Evolutionary conservation across 495 filamentous ascomycete genomes (phyloP).

Genomic region (Aspergillus egyptiacus): DNA sequence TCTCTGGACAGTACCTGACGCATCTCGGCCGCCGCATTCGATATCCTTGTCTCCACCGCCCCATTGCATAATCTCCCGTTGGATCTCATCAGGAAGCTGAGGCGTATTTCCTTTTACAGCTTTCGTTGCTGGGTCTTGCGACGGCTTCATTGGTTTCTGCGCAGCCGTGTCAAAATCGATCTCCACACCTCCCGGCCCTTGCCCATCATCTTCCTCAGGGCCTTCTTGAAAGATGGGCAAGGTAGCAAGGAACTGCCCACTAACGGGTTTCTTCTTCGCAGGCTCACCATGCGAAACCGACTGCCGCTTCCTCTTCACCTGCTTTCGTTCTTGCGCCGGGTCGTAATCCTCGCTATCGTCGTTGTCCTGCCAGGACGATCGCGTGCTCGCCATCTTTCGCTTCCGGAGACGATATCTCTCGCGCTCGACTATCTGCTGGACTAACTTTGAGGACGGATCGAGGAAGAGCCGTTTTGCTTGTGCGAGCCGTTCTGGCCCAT

Average conservation of each 20-base stretch:
- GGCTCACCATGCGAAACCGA: neutral
- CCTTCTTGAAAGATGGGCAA: conserved; percentile 7
- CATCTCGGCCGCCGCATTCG: too few relatives aligned
- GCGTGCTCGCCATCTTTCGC: neutral
- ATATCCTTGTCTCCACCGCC: too few relatives aligned
- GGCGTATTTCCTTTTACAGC: too few relatives aligned
- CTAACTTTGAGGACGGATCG: neutral
- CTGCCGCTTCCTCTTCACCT: neutral
- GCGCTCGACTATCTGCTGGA: neutral
- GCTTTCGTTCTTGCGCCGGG: neutral
- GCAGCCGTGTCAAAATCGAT: neutral
- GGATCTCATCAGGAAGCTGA: too few relatives aligned
- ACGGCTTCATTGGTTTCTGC: neutral
- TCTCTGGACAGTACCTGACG: too few relatives aligned
- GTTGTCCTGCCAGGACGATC: conserved; percentile 9
- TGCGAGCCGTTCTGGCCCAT: neutral
- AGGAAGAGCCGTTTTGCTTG: neutral
- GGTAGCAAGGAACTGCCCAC: neutral
- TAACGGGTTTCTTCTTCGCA: neutral
- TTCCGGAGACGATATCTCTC: conserved; percentile 11
- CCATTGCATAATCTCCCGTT: too few relatives aligned
- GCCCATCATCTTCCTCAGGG: neutral
- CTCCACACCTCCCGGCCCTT: neutral
- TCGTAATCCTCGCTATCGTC: conserved; percentile 14
- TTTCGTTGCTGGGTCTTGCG: too few relatives aligned